Base-by-base conservation (phyloP, 371 early-diverging fungal genomes). In the Mortierella sp. region DNA sequence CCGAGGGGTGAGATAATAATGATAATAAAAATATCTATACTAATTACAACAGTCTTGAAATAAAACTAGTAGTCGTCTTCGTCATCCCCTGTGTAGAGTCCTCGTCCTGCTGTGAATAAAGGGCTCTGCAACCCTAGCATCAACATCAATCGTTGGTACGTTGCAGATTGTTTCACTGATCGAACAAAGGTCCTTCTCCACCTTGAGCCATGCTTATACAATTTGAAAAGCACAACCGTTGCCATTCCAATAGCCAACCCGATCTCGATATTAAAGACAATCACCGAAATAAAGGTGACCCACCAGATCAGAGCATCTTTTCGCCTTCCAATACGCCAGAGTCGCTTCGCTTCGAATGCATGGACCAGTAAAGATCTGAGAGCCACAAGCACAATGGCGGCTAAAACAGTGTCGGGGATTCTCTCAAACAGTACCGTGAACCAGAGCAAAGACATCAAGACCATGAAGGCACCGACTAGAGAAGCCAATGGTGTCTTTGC, bases 301-400 rank as follows among this genome's bases (percentile, higher is more conserved):
- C 77, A 77, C 77, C 77, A 77, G 8, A 72, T 69, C 58, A 77
- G n/a, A 0, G 77, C 77, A 15, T 77, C 77, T 66, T 72, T 77
- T 9, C 72, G 36, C 10, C 77, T 38, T 3, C 77, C 77, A 4
- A 77, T 69, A 0, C 77, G 64, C 77, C 77, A 77, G 16, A 77
- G 32, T 19, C 72, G 50, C 50, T 64, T 63, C 10, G 72, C 69
- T 22, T 77, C 77, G 2, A 77, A 6, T 22, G 77, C 47, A 16
- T 77, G 77, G 4, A 48, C 38, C 65, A 77, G 48, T 24, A 77
- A 33, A 1, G 77, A 68, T 50, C 57, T 67, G 7, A 77, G 43
- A 24, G 77, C 58, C 33, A 77, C 72, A 28, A 77, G 50, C 21
- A 77, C 77, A 28, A 77, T 67, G 11, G 77, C 72, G 1, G 77